Percentiles rank a stretch among this genome's conserved stretches.
Conservation (phyloP, 805 yeast species). For the Ogataea pilisensis region DNA sequence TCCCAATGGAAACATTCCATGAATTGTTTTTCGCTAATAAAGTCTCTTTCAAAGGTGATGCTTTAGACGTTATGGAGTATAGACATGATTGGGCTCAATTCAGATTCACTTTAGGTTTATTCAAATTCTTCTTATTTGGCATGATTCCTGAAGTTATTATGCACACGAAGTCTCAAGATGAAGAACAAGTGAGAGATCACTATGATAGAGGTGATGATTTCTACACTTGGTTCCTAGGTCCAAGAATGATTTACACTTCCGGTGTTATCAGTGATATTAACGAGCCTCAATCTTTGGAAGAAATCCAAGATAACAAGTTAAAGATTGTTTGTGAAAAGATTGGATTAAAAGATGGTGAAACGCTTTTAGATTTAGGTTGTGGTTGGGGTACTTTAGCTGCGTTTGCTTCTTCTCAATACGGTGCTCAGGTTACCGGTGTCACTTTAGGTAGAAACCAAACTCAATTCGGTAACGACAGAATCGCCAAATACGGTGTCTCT, state of each 20-base stretch:
- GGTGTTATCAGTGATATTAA: conserved; percentile 75
- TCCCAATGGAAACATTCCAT: conserved; percentile 91
- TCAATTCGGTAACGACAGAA: conserved; percentile 74
- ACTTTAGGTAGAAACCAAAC: conserved; percentile 91
- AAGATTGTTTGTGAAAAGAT: conserved; percentile 85
- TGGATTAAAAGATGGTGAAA: conserved; percentile 66
- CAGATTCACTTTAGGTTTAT: conserved; percentile 70
- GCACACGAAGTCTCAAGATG: conserved; percentile 92
- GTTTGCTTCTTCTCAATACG: conserved; percentile 75
- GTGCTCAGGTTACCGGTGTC: conserved; percentile 84
- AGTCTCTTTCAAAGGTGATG: conserved; percentile 85
- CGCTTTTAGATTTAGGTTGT: conserved; percentile 81
- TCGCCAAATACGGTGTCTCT: conserved; percentile 64
- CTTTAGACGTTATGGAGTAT: conserved; percentile 76
- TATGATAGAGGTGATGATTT: conserved; percentile 96
- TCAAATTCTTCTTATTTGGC: conserved; percentile 77
- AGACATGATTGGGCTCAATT: conserved; percentile 91
- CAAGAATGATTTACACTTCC: conserved; percentile 90
- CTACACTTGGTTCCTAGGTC: conserved; percentile 90
- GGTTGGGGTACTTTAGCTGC: conserved; percentile 96
- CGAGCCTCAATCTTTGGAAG: conserved; percentile 68
- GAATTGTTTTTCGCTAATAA: conserved; percentile 80
- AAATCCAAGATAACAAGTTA: conserved; percentile 85
- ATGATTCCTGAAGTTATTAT: conserved; percentile 90
- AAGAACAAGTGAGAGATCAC: conserved; percentile 93